A percentile compares a stretch with the other conserved stretches of the same genome.
Evolutionary conservation across 2,329 filamentous ascomycete species (phyloP).

Genomic region (Scleromitrula shiraiana): DNA sequence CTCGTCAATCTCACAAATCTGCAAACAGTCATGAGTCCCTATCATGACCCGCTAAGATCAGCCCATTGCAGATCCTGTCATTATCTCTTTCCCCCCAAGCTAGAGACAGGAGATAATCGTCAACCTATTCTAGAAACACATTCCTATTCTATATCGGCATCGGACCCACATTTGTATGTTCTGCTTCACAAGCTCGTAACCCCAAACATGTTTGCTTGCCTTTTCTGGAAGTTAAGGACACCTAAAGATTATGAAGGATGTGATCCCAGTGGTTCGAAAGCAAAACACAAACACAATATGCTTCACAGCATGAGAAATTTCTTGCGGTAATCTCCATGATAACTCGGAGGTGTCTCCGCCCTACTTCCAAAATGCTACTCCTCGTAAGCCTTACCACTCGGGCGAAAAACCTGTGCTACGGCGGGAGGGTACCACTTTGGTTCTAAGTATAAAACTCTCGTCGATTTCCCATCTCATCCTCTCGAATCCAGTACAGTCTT

Average conservation of each 20-base stretch:
- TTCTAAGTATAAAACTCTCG: slow-evolving; percentile 2
- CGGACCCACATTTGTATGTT: neutral
- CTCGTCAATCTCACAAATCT: neutral
- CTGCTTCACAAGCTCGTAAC: neutral
- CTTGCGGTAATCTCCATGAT: neutral
- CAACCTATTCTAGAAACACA: neutral
- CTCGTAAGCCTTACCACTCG: slow-evolving; percentile 5
- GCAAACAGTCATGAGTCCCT: neutral
- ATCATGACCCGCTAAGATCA: neutral
- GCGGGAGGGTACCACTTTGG: neutral
- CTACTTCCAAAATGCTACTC: neutral
- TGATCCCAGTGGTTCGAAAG: neutral
- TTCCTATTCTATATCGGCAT: neutral
- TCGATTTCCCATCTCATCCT: neutral
- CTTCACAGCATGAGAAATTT: neutral
- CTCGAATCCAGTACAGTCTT: neutral
- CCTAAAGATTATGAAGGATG: neutral
- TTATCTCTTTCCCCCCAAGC: neutral
- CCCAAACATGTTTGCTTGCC: neutral
- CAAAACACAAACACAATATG: neutral
- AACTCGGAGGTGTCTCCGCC: neutral
- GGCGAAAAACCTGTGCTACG: neutral
- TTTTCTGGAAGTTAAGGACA: neutral
- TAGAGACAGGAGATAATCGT: neutral
- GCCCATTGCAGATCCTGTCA: neutral